Percentiles rank a stretch among this genome's conserved stretches.
These are phyloP conservation scores for Wallacemonas sp. DNA, from an alignment of 208 protist genomes.

Conservation along the genomic window DNA sequence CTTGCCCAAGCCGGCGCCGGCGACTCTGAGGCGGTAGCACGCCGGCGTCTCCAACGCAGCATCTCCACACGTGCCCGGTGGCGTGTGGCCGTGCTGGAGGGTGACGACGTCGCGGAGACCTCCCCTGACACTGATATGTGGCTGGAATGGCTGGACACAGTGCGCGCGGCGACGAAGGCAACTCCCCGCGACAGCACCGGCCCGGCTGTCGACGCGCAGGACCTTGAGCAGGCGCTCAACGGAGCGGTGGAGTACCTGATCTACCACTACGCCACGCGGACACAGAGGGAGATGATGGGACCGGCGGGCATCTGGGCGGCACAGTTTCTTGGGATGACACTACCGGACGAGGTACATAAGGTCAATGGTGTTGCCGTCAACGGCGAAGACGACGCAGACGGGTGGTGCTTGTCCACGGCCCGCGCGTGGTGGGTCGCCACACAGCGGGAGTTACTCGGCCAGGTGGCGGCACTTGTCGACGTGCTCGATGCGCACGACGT, in stretches of 20 bases:
- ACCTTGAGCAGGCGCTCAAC: neutral
- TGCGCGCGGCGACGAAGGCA: too few species aligned
- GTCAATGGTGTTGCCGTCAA: neutral
- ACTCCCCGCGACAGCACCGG: neutral
- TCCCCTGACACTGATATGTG: too few species aligned
- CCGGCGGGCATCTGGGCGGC: neutral
- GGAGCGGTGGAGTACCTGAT: constrained; percentile 7
- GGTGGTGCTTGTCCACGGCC: too few species aligned
- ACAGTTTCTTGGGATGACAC: neutral
- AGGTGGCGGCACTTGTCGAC: too few species aligned
- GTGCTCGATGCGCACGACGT: constrained; percentile 8
- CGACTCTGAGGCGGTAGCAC: neutral
- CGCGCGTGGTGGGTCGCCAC: too few species aligned
- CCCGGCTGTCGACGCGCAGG: neutral
- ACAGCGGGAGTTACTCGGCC: too few species aligned
- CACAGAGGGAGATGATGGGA: neutral
- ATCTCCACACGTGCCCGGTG: neutral
- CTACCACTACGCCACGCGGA: neutral
- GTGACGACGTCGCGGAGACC: neutral
- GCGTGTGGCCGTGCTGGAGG: neutral
- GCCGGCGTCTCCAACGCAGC: neutral
- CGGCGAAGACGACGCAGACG: neutral
- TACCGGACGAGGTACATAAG: too few species aligned
- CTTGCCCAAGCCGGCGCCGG: neutral
- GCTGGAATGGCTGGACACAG: neutral